Conservation (phyloP, 129 eudicot genomes). For the Tagetes patula region DNA sequence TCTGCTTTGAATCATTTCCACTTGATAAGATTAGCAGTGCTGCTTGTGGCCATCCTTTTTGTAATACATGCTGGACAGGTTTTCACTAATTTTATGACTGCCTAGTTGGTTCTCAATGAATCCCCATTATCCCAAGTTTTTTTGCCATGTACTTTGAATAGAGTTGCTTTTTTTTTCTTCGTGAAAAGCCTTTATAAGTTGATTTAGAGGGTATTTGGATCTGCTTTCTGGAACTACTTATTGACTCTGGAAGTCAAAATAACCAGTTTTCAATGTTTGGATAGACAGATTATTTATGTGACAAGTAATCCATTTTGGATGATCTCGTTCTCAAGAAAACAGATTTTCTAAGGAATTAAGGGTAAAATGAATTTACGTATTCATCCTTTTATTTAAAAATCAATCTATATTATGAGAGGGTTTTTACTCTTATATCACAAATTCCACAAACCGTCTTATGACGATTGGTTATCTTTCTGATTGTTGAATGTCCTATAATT, state of each 20-base stretch:
- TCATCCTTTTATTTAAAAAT: not conserved
- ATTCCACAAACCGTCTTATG: not conserved
- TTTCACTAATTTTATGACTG: not conserved
- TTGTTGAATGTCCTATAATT: not conserved
- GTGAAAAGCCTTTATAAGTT: not conserved
- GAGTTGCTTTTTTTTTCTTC: conserved; percentile 2
- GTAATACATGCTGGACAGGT: conserved; percentile 91
- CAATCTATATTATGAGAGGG: not conserved
- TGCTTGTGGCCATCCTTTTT: conserved; percentile 86
- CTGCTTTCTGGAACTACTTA: not conserved
- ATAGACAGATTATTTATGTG: not conserved
- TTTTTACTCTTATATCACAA: not conserved
- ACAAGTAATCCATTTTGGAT: not conserved
- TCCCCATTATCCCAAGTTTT: not conserved
- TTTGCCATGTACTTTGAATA: not conserved
- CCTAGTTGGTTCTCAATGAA: not conserved
- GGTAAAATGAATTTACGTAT: not conserved
- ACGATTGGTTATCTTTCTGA: not conserved
- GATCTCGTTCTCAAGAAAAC: not conserved
- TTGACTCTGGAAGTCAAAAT: not conserved
- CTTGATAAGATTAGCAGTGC: conserved; percentile 44
- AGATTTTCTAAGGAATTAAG: not conserved
- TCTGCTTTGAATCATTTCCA: conserved; percentile 73
- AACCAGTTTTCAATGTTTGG: conserved; percentile 2
- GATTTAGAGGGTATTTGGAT: conserved; percentile 14